Evolutionary conservation across 75 land plant genomes (phyloP).

Genomic region (Larix kaempferi): DNA sequence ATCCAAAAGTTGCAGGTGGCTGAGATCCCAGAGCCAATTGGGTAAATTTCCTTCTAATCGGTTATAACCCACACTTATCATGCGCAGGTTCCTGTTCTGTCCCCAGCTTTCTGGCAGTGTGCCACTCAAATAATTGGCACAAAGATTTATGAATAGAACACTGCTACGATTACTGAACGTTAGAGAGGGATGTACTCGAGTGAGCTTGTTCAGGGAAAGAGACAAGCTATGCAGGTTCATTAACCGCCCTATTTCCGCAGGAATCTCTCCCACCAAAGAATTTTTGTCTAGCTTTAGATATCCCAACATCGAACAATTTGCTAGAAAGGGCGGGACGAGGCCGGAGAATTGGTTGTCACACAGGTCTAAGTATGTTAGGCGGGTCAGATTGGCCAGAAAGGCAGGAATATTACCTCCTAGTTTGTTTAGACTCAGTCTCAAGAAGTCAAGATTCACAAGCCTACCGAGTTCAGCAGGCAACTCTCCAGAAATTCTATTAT

Average conservation of each 20-base stretch:
- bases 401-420: conserved; percentile 52
- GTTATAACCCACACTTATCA: conserved; percentile 37
- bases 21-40: conserved; percentile 23
- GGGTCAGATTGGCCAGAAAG: conserved; percentile 28
- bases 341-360: conserved; percentile 48
- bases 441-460: conserved; percentile 27
- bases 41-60: conserved; percentile 39
- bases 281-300: conserved; percentile 36
- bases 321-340: conserved; percentile 50
- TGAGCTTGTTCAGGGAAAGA: conserved; percentile 40
- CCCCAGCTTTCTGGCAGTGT: conserved; percentile 31
- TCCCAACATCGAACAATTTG: conserved; percentile 30
- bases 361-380: conserved; percentile 33
- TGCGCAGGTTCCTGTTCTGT: conserved; percentile 26
- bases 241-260: conserved; percentile 34
- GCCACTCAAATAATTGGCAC: conserved; percentile 44
- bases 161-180: conserved; percentile 32
- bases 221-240: conserved; percentile 33
- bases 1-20: conserved; percentile 56
- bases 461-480: conserved; percentile 48
- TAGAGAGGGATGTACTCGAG: conserved; percentile 32
- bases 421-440: conserved; percentile 37
- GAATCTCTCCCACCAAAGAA: conserved; percentile 46
- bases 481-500: conserved; percentile 51
- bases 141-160: conserved; percentile 40